A percentile compares a stretch with the other conserved stretches of the same genome.
Evolutionary conservation across 164 flowering plant genomes (phyloP).

Genomic region (Tetrastigma voinierianum): DNA sequence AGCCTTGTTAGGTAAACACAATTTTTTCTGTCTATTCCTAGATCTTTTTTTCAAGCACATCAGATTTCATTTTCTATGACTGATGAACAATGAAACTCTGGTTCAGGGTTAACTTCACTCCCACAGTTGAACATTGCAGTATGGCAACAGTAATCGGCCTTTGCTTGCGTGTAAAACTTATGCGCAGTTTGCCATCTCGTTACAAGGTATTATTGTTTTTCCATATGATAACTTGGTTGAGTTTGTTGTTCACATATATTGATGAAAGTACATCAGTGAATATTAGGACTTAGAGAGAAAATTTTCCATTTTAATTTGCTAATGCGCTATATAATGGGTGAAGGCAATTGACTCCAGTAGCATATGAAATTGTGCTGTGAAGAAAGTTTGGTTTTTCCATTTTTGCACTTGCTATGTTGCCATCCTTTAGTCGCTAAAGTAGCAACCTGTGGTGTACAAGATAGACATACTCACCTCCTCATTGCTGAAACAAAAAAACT

Average conservation of each 20-base stretch:
- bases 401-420: too few species aligned
- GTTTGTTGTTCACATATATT: neutral
- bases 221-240: neutral
- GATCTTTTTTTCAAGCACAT: neutral
- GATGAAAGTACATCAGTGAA: neutral
- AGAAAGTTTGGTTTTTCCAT: too few species aligned
- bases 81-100: neutral
- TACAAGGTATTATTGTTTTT: slow-evolving; percentile 58
- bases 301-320: neutral
- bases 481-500: too few species aligned
- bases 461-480: too few species aligned
- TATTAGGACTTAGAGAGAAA: neutral
- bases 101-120: slow-evolving; percentile 84
- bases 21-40: neutral
- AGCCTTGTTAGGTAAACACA: slow-evolving; percentile 57
- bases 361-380: neutral
- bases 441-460: too few species aligned
- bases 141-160: slow-evolving; percentile 89
- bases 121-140: slow-evolving; percentile 85
- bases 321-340: neutral
- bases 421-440: too few species aligned
- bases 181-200: slow-evolving; percentile 80
- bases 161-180: slow-evolving; percentile 72
- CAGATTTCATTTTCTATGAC: neutral
- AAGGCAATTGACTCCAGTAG: neutral